phyloP scores from a whole-genome alignment of 2,329 filamentous ascomycete genomes.

The Pseudogymnoascus sp. region DNA sequence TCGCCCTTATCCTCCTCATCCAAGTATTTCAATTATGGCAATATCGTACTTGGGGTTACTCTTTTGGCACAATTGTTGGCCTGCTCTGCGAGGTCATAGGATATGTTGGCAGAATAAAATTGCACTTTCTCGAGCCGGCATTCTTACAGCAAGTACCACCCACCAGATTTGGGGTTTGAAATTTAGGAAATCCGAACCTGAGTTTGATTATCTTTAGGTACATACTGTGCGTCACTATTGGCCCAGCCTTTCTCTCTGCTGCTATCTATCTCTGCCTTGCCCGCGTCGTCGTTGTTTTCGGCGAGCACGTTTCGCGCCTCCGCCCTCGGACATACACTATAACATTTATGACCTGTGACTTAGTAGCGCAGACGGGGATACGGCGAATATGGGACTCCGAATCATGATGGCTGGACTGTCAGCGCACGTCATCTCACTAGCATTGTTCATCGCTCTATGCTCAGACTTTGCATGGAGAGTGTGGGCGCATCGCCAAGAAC shows the following conservation, averaged over 20 bases:
- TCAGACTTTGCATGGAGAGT: slow-evolving; percentile 31
- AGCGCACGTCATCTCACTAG: slow-evolving; percentile 40
- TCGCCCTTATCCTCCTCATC: slow-evolving; percentile 39
- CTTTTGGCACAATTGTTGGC: slow-evolving; percentile 43
- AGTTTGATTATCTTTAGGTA: slow-evolving; percentile 34
- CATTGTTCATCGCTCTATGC: slow-evolving; percentile 37
- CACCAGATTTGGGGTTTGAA: slow-evolving; percentile 34
- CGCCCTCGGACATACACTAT: slow-evolving; percentile 46
- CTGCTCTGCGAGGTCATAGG: slow-evolving; percentile 47
- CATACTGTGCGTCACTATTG: slow-evolving; percentile 49
- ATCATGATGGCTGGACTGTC: slow-evolving; percentile 43
- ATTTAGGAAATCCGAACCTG: background rate
- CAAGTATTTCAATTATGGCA: slow-evolving; percentile 43
- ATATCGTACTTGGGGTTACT: slow-evolving; percentile 50
- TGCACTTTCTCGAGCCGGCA: slow-evolving; percentile 29
- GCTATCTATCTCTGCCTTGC: slow-evolving; percentile 51
- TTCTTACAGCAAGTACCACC: slow-evolving; percentile 43
- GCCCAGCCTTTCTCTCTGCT: slow-evolving; percentile 48
- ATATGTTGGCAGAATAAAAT: slow-evolving; percentile 45
- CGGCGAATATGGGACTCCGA: slow-evolving; percentile 20
- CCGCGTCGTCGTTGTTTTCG: slow-evolving; percentile 50
- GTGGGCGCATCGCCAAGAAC: slow-evolving; percentile 9
- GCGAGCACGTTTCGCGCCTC: slow-evolving; percentile 40
- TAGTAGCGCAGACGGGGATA: slow-evolving; percentile 37
- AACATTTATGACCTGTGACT: slow-evolving; percentile 52